Evolutionary conservation across 2,329 filamentous ascomycete genomes (phyloP).

Genomic region (Cladosporium oxysporum): DNA sequence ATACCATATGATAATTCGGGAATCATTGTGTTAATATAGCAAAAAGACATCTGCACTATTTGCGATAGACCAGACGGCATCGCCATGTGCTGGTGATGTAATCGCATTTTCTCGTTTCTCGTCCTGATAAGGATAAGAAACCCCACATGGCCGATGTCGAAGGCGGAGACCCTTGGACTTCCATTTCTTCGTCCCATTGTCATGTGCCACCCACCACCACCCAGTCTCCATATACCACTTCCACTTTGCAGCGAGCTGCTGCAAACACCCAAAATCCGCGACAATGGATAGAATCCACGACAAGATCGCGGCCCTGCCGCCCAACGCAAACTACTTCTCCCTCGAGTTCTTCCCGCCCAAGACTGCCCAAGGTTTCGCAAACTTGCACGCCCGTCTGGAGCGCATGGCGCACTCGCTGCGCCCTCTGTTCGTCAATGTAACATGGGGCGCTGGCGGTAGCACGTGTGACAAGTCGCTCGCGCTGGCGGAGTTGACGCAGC

Average conservation of each 20-base stretch:
- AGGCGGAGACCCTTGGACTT: neutral
- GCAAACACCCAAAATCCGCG: neutral
- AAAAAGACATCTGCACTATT: neutral
- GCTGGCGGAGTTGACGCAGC: slow-evolving; percentile 91
- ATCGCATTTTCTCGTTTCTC: neutral
- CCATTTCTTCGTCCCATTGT: neutral
- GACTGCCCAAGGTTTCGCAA: slow-evolving; percentile 91
- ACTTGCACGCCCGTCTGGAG: slow-evolving; percentile 87
- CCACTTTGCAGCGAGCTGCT: slow-evolving; percentile 4
- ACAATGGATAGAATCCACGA: slow-evolving; percentile 66
- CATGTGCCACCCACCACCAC: neutral
- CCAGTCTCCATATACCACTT: neutral
- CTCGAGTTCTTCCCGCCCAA: slow-evolving; percentile 99
- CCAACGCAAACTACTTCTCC: slow-evolving; percentile 83
- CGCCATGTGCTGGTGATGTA: neutral
- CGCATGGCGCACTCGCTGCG: slow-evolving; percentile 91
- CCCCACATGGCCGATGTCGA: neutral
- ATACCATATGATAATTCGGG: neutral
- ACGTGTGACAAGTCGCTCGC: slow-evolving; percentile 90
- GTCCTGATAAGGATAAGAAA: neutral
- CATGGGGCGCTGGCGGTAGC: slow-evolving; percentile 94
- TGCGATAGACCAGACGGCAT: neutral
- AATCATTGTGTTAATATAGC: neutral
- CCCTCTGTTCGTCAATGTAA: slow-evolving; percentile 94
- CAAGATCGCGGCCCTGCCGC: slow-evolving; percentile 88